These are phyloP conservation scores for Fragaria ananassa DNA, from an alignment of 306 rosid species.

Conservation along the genomic window DNA sequence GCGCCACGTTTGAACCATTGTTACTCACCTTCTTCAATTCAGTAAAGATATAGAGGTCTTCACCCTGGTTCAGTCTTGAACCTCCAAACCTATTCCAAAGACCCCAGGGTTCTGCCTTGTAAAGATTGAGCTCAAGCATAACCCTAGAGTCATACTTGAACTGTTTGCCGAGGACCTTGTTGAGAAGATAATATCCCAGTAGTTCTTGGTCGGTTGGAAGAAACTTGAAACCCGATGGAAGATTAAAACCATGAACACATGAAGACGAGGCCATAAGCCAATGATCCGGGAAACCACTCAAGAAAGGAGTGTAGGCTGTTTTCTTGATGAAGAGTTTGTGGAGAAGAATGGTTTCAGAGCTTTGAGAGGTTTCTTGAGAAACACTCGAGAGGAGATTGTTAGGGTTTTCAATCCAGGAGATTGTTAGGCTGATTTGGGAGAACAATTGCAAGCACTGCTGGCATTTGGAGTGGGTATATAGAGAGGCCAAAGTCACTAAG, in stretches of 20 bases:
- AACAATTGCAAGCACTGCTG: no score
- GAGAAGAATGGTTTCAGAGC: neutral
- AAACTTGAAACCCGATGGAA: neutral
- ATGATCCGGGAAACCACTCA: neutral
- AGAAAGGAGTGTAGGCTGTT: neutral
- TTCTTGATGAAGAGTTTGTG: neutral
- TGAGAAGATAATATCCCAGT: neutral
- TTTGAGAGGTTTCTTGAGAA: neutral
- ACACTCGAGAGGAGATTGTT: neutral
- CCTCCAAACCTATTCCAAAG: neutral
- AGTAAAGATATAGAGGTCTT: neutral
- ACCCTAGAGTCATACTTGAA: neutral
- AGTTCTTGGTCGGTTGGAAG: neutral
- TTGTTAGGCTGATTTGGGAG: neutral
- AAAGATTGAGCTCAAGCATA: neutral
- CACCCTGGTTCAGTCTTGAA: neutral
- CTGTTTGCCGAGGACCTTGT: neutral
- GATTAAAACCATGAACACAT: neutral
- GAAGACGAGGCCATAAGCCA: neutral
- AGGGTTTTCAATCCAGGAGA: neutral
- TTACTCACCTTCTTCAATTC: neutral
- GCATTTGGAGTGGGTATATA: neutral
- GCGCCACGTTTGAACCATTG: neutral
- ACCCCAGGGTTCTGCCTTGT: neutral
- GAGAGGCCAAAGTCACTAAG: neutral